Evolutionary conservation across 345 rosid genomes (phyloP), one percentile per base, ranked within the genome.

Genomic region (Viola odorata): DNA sequence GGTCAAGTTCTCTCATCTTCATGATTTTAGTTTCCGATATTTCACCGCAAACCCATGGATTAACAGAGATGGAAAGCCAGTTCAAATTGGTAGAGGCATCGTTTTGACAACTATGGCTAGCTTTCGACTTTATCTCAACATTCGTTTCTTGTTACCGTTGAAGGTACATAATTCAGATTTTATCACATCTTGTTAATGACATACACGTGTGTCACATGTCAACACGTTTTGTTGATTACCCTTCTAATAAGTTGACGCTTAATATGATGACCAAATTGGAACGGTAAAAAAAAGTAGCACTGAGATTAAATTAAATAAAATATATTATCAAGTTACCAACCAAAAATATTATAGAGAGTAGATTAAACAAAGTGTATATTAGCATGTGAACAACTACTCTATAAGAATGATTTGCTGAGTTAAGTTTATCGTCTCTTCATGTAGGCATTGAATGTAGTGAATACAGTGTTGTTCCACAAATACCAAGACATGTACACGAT

Each of bases 41-140:
- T 74, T 73, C 58, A 53, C 48, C 1, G 45, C 42, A 32, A 41
- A 59, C 17, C 77, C 77, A 10, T 63, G 32, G 36, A 59, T 16
- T 1, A 6, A 36, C 49, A 54, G 37, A 44, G 3, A 53, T 59
- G 77, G 69, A 3, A 59, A 63, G 12, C 55, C 53, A 0, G 23
- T 62, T 7, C 39, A 39, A 41, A 38, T 53, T 7, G 8, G 50
- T 4, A 62, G 39, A 11, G 3, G 4, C 13, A 57, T 6, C 10
- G 16, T 39, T 9, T n/a, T 51, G 36, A 39, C 48, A 6, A 14
- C 10, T 12, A 15, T 15, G 7, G 3, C 50, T 5, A 44, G 39
- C 7, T 72, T 72, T 45, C 66, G 8, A 8, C 41, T 3, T n/a
- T 60, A 60, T 55, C 37, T 55, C n/a, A 38, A 47, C 5, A 6